Base-by-base conservation (phyloP, 1,284 basidiomycete genomes). In the Mycena citricolor region DNA sequence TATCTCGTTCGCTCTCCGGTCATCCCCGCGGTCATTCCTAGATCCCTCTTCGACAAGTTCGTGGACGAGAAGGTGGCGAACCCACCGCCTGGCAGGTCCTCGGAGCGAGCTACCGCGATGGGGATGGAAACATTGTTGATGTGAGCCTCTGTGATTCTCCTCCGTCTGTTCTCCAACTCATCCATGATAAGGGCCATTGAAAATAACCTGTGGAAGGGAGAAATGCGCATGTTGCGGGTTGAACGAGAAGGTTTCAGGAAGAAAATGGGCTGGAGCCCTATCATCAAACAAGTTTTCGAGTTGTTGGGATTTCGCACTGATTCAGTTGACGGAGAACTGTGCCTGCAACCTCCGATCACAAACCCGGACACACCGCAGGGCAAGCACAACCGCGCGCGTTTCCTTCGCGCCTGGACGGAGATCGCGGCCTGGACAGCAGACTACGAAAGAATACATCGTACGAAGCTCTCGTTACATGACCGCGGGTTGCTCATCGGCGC, bases 321-420 rank as follows among this genome's bases (percentile, higher is more conserved):
- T 44, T 52, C 51, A n/a, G 51, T 55, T 17, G 66, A 66, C 11
- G 55, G 57, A 2, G 73, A 76, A 28, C 57, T 61, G 5, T 68
- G 68, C 2, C 62, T 88, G 14, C 67, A 68, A 4, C 77, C 83
- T 14, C 85, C 86, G 0, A 39, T 62, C 5, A 78, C 78, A 5
- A 77, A 83, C 44, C 56, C 69, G 8, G 59, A 44, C 10, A 70
- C 67, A 2, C 54, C 65, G 2, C 62, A 68, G 25, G 83, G 80
- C 8, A 70, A 66, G 34, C 65, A 69, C 39, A 77, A 71, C 45
- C 74, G 81, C 11, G 70, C 71, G 14, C 82, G 73, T 53, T 69
- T 90, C 3, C 71, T 90, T 32, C 74, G 86, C 21, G 81, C 81
- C 17, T 90, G 88, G 87, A 71, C 88, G 11, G 86, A 91, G 57